Evolutionary conservation across 495 filamentous ascomycete species (phyloP).

Genomic region (Penicillium daleae): DNA sequence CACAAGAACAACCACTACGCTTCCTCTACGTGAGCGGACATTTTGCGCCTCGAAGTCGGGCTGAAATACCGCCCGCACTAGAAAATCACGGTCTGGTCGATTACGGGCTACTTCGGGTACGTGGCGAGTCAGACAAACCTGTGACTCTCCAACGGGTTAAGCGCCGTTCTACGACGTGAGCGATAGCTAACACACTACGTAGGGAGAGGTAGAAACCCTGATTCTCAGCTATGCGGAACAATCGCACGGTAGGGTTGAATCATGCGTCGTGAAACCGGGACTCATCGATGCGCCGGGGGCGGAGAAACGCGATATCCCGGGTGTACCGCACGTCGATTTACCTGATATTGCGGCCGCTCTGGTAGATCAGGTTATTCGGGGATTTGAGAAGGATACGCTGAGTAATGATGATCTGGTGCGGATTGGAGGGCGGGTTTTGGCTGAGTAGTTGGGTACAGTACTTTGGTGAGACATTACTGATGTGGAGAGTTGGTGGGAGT

Average conservation of each 20-base stretch:
- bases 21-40: background rate
- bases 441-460: background rate
- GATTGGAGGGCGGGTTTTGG: background rate
- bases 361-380: background rate
- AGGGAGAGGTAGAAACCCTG: background rate
- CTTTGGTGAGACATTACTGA: background rate
- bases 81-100: background rate
- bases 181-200: background rate
- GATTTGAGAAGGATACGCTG: background rate
- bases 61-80: background rate
- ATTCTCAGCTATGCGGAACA: conserved; percentile 14
- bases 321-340: background rate
- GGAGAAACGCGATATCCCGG: background rate
- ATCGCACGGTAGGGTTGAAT: background rate
- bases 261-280: background rate
- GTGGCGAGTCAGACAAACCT: background rate
- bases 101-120: background rate
- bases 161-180: background rate
- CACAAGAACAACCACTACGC: background rate
- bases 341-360: background rate
- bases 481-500: too few relatives aligned
- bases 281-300: background rate
- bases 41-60: background rate
- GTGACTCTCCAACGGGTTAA: background rate
- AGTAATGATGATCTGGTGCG: background rate